Percentiles rank a stretch among this genome's conserved stretches.
These are phyloP conservation scores for Fusarium subglutinans DNA, from an alignment of 2,329 filamentous ascomycete species.

Conservation along the genomic window DNA sequence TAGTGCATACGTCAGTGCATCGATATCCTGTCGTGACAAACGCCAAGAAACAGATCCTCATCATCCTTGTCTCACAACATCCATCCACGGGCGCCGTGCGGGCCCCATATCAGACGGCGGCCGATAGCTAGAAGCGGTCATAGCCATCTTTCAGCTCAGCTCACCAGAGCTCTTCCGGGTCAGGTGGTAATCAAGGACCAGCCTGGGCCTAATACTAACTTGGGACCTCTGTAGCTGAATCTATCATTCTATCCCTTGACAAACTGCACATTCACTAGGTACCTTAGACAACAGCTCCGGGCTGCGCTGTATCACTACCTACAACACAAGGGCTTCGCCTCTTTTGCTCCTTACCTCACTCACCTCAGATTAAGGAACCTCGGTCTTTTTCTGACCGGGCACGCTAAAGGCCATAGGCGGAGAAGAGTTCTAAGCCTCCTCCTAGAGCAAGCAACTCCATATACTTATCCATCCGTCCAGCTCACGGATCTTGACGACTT, in stretches of 20 bases:
- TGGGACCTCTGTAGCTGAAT: background rate
- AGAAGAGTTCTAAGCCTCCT: slow-evolving; percentile 31
- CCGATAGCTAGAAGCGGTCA: slow-evolving; percentile 11
- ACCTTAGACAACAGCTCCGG: background rate
- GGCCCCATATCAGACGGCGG: slow-evolving; percentile 7
- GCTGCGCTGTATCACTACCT: background rate
- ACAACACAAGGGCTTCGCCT: slow-evolving; percentile 19
- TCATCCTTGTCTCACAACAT: slow-evolving; percentile 15
- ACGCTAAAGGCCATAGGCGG: slow-evolving; percentile 24
- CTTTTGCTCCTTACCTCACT: slow-evolving; percentile 6
- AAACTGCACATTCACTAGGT: background rate
- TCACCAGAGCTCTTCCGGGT: background rate
- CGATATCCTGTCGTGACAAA: background rate
- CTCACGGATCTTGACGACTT: slow-evolving; percentile 6
- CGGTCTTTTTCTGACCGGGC: slow-evolving; percentile 1
- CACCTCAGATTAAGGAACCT: slow-evolving; percentile 16
- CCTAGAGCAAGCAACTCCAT: slow-evolving; percentile 11
- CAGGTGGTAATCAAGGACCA: slow-evolving; percentile 23
- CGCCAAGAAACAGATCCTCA: slow-evolving; percentile 29
- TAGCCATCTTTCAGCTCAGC: slow-evolving; percentile 15
- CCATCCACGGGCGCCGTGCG: slow-evolving; percentile 10
- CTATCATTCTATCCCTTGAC: background rate
- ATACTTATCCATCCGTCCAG: slow-evolving; percentile 4
- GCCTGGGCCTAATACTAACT: background rate
- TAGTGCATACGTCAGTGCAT: background rate